Evolutionary conservation across 371 early-diverging fungal genomes (phyloP), one percentile per base, ranked within the genome.

Genomic region (Mortierella sp.): DNA sequence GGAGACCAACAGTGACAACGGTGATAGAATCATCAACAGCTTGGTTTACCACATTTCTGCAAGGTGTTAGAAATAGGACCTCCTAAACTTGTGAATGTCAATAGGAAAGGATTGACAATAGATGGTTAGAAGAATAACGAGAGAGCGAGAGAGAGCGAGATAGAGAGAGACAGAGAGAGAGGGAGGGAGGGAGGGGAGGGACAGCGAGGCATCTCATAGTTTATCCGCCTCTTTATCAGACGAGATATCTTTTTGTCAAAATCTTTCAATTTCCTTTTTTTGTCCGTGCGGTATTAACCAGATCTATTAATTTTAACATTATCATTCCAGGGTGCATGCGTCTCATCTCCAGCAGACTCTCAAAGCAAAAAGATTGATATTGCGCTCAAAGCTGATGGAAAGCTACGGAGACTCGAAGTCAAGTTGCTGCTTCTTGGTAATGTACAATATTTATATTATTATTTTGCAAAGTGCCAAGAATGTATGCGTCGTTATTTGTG

Each of bases 361-460:
- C 64, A 74, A 20, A 75, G 70, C 37, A 68, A 62, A 55, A 64
- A 65, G 49, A 75, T 75, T 30, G 70, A 75, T 57, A 39, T 69
- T 37, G 62, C 66, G 3, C 70, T 75, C 54, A 75, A 69, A 57
- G 75, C 75, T 35, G 75, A 75, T 69, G 75, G 75, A 28, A 75
- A 55, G 57, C 11, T 68, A 16, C 69, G 75, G 49, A 75, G 40
- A 24, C 43, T 61, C 3, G 75, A 75, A 22, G 75, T 75, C 66
- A 75, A 75, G 62, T 37, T 75, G 12, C 62, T 75, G 2, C 66
- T 75, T 12, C 70, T 75, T 4, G 75, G 75, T 75, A 75, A 24
- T 60, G 6, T 60, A 6, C 2, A 37, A 20, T 60, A 37, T 35
- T 60, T 28, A 22, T 58, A 14, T 37, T 60, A 20, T 37, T 55